These are phyloP conservation scores for Venturia oleaginea DNA, from an alignment of 2,329 filamentous ascomycete species.

Conservation along the genomic window DNA sequence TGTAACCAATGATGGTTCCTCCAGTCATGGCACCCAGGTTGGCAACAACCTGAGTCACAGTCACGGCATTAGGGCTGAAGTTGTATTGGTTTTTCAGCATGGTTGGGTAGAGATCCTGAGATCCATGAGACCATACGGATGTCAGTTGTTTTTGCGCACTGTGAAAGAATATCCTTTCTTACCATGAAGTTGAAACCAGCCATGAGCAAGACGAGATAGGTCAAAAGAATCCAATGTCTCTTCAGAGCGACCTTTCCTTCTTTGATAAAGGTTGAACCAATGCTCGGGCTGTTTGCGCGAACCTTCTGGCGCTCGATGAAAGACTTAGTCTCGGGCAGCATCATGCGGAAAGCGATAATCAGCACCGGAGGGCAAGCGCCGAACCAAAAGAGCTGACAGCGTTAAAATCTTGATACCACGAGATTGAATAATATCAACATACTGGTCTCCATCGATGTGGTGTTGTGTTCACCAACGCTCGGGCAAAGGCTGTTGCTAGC, in stretches of 20 bases:
- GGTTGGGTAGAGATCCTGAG: slow-evolving; percentile 55
- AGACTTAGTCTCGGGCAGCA: slow-evolving; percentile 68
- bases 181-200: slow-evolving; percentile 86
- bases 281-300: slow-evolving; percentile 40
- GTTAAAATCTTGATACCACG: background rate
- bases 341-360: slow-evolving; percentile 70
- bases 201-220: slow-evolving; percentile 80
- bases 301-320: slow-evolving; percentile 59
- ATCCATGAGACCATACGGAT: slow-evolving; percentile 52
- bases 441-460: slow-evolving; percentile 67
- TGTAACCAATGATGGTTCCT: slow-evolving; percentile 38
- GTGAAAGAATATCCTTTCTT: slow-evolving; percentile 13
- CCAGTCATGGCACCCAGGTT: slow-evolving; percentile 42
- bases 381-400: slow-evolving; percentile 65
- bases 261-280: slow-evolving; percentile 49
- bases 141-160: background rate
- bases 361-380: slow-evolving; percentile 70
- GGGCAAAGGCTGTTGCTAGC: slow-evolving; percentile 47
- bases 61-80: slow-evolving; percentile 40
- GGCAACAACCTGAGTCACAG: slow-evolving; percentile 38
- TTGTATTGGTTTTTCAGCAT: slow-evolving; percentile 50
- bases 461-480: slow-evolving; percentile 65
- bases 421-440: slow-evolving; percentile 11
- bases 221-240: slow-evolving; percentile 69
- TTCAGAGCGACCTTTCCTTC: slow-evolving; percentile 73